A percentile compares a stretch with the other conserved stretches of the same genome.
These are phyloP conservation scores for Aspergillus incahuasiensis DNA, from an alignment of 495 filamentous ascomycete genomes.

Conservation along the genomic window DNA sequence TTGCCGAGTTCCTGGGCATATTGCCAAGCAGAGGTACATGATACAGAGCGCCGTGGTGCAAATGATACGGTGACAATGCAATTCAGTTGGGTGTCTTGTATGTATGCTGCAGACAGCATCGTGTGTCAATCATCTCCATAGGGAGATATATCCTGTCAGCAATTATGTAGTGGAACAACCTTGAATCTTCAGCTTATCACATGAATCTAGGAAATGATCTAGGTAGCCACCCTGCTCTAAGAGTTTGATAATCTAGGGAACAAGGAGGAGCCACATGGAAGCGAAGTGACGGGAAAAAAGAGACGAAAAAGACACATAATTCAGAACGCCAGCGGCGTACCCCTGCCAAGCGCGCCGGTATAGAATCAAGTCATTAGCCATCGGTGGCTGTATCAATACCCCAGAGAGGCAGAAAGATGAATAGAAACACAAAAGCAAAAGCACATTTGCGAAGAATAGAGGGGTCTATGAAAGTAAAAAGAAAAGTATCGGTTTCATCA, in stretches of 20 bases:
- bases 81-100: too few species aligned
- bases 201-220: not conserved
- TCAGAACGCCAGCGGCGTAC: constrained; percentile 5
- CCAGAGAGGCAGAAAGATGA: not conserved
- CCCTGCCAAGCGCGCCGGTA: constrained; percentile 1
- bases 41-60: too few species aligned
- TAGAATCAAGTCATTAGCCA: not conserved
- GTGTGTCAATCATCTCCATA: too few species aligned
- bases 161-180: not conserved
- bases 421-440: not conserved
- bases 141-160: too few species aligned
- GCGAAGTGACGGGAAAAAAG: not conserved
- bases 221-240: not conserved
- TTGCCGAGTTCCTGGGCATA: too few species aligned
- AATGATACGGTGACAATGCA: too few species aligned
- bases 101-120: too few species aligned
- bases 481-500: constrained; percentile 1
- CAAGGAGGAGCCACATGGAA: not conserved
- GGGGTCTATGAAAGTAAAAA: constrained; percentile 6
- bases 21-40: too few species aligned
- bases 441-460: not conserved
- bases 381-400: not conserved
- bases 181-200: not conserved
- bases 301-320: not conserved
- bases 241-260: not conserved